These are phyloP conservation scores for Kokia cookei DNA, from an alignment of 441 rosid species.

Conservation along the genomic window DNA sequence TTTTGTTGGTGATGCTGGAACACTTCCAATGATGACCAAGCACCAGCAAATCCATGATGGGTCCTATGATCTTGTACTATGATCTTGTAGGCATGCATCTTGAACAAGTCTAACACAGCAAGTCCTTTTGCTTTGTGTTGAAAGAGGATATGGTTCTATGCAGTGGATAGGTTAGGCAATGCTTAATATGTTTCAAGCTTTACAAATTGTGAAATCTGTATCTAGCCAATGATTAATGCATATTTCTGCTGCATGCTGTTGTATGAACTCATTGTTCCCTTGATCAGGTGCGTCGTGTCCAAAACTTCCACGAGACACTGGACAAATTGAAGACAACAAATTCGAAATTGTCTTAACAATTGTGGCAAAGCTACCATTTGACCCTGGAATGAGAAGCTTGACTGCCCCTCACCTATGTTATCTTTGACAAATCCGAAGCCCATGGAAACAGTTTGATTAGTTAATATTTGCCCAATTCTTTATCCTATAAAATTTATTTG, in stretches of 20 bases:
- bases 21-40: neutral
- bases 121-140: neutral
- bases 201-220: neutral
- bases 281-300: constrained; percentile 68
- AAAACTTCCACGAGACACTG: constrained; percentile 60
- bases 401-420: constrained; percentile 46
- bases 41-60: too few relatives aligned
- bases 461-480: neutral
- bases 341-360: constrained; percentile 40
- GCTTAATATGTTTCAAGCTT: neutral
- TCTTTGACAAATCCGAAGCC: constrained; percentile 45
- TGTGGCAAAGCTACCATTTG: constrained; percentile 44
- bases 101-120: neutral
- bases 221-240: neutral
- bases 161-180: neutral
- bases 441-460: constrained; percentile 74
- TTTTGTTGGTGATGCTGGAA: too few relatives aligned
- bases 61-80: neutral
- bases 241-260: neutral
- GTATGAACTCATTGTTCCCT: constrained; percentile 15
- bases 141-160: neutral
- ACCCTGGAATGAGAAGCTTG: constrained; percentile 60
- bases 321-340: constrained; percentile 62
- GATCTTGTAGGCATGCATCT: neutral
- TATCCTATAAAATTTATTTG: neutral